Evolutionary conservation across 495 filamentous ascomycete species (phyloP).

Genomic region (Penicillium herquei): DNA sequence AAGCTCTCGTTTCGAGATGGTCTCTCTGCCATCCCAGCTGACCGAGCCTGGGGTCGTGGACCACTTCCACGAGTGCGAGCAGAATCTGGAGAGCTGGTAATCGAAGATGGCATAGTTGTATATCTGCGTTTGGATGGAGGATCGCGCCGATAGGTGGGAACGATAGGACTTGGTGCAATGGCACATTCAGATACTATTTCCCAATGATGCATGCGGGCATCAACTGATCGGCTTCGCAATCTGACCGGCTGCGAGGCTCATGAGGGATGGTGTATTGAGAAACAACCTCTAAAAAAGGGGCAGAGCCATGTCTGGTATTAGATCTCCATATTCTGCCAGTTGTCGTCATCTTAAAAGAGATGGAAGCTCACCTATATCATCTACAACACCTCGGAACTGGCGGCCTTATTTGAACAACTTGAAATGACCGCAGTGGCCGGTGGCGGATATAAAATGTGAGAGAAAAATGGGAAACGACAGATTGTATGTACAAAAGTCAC

Average conservation of each 20-base stretch:
- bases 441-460: conserved; percentile 9
- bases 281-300: not conserved
- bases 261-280: conserved; percentile 4
- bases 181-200: conserved; percentile 27
- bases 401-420: not conserved
- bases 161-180: conserved; percentile 42
- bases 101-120: conserved; percentile 31
- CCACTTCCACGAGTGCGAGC: conserved; percentile 7
- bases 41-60: conserved; percentile 24
- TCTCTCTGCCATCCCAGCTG: conserved; percentile 23
- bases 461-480: conserved; percentile 8
- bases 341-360: too few species aligned
- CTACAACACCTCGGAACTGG: too few species aligned
- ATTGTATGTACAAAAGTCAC: conserved; percentile 20
- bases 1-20: conserved; percentile 33
- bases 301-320: not conserved
- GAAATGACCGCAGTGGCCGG: not conserved
- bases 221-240: conserved; percentile 24
- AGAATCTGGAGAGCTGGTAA: conserved; percentile 11
- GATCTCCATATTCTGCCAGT: too few species aligned
- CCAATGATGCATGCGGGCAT: conserved; percentile 37
- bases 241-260: conserved; percentile 13
- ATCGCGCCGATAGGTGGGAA: conserved; percentile 39
- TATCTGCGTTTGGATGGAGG: conserved; percentile 25
- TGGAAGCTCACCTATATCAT: conserved; percentile 17